phyloP scores from a whole-genome alignment of 768 basidiomycete species.

The Suillus spraguei region DNA sequence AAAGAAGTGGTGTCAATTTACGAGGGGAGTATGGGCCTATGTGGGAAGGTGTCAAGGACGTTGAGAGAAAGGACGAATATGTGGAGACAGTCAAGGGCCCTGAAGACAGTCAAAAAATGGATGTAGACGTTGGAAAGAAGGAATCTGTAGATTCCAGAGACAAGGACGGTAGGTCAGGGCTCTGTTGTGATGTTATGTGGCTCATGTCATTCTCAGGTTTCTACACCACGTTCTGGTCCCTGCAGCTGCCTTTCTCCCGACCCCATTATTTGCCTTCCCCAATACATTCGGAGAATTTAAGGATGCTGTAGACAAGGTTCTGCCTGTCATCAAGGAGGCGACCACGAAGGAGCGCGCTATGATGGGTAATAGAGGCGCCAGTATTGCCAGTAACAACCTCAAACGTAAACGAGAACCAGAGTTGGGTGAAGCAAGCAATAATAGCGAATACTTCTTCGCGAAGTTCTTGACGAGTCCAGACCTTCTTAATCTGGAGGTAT shows the following conservation, averaged over 20 bases:
- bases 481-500: slow-evolving; percentile 83
- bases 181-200: background rate
- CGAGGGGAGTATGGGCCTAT: slow-evolving; percentile 83
- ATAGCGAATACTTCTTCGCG: slow-evolving; percentile 85
- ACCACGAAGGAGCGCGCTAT: slow-evolving; percentile 87
- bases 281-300: slow-evolving; percentile 66
- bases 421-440: slow-evolving; percentile 50
- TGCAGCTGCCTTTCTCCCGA: slow-evolving; percentile 84
- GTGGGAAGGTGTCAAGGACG: slow-evolving; percentile 67
- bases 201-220: slow-evolving; percentile 52
- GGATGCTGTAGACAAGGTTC: slow-evolving; percentile 66
- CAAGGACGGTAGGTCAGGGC: slow-evolving; percentile 56
- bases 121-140: slow-evolving; percentile 55
- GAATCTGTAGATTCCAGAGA: slow-evolving; percentile 37
- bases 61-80: slow-evolving; percentile 36
- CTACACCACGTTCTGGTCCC: slow-evolving; percentile 88
- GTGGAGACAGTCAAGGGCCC: slow-evolving; percentile 32
- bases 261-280: slow-evolving; percentile 68
- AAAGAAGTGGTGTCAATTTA: slow-evolving; percentile 90
- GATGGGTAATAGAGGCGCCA: slow-evolving; percentile 70
- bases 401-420: slow-evolving; percentile 73
- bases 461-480: slow-evolving; percentile 92
- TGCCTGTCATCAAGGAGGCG: slow-evolving; percentile 83
- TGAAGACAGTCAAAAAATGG: slow-evolving; percentile 55
- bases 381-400: slow-evolving; percentile 37